Base-by-base conservation (phyloP, 495 filamentous ascomycete species). In the Neohortaea acidophila region DNA sequence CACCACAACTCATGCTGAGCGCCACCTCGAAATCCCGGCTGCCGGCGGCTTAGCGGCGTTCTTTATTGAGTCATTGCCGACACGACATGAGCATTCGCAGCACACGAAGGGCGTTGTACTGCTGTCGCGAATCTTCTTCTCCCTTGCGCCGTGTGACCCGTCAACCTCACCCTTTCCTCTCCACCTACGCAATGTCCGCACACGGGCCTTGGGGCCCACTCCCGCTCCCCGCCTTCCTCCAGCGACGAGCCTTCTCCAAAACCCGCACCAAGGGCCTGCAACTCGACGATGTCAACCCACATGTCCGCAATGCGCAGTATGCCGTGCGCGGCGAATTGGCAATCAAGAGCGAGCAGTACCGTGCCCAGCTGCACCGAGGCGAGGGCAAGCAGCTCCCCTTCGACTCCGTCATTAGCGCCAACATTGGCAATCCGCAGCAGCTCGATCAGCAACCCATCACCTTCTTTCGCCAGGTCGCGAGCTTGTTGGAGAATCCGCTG, bases 351-450 rank as follows among this genome's bases (percentile, higher is more conserved):
- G 89, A 97, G 64, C 69, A 77, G 59, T 92, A 91, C 62, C 77
- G 85, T 32, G 74, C 79, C 38, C 62, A 67, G 32, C 67, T 97
- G 38, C 52, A 51, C 23, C 63, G 70, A 39, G 69, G 65, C 33
- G 38, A 53, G 17, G 69, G 73, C 52, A 67, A 72, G 47, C 57
- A 62, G 40, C 68, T 96, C 29, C 89, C 89, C 19, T 97, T 97
- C 56, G 68, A 81, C 46, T 68, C 80, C 43, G 76, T 97, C 52
- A 87, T 97, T 60, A 83, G 80, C 38, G 89, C 89, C 59, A 97
- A 97, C 60, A 97, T 97, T 55, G 89, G 91, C 48, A 97, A 97
- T 64, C 89, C 91, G 5, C 89, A 97, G 56, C 91, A 96, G 62
- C 77, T 97, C 39, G 89, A 91, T 62, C 89, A 97, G 68, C 89